A percentile compares a stretch with the other conserved stretches of the same genome.
Evolutionary conservation across 1,284 basidiomycete species (phyloP).

Genomic region (Cutaneotrichosporon cutaneum): DNA sequence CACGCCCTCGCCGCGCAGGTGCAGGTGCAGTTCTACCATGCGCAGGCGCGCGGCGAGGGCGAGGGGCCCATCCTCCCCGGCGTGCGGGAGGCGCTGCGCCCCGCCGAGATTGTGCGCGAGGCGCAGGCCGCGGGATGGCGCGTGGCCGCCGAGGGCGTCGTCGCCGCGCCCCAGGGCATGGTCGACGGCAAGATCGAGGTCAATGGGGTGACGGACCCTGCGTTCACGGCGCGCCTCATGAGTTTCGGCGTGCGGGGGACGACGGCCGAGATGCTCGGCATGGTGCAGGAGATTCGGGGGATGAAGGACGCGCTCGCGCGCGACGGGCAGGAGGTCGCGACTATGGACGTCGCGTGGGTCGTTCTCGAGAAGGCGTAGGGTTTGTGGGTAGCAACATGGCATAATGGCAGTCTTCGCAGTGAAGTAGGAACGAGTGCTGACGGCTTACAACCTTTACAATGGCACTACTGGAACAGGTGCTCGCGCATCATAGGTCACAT

Average conservation of each 20-base stretch:
- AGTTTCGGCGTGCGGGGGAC: neutral
- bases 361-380: conserved; percentile 6
- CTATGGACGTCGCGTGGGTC: conserved; percentile 9
- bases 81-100: conserved; percentile 7
- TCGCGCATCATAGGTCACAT: too few relatives aligned
- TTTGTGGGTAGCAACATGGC: too few relatives aligned
- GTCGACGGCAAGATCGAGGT: conserved; percentile 13
- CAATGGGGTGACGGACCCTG: neutral
- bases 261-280: neutral
- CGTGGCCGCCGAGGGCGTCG: neutral
- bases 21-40: neutral
- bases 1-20: conserved; percentile 8
- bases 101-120: neutral
- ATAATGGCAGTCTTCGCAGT: too few relatives aligned
- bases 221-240: conserved; percentile 1
- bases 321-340: neutral
- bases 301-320: conserved; percentile 1
- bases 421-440: too few relatives aligned
- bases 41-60: conserved; percentile 4
- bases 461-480: too few relatives aligned
- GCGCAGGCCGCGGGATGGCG: neutral
- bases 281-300: conserved; percentile 6
- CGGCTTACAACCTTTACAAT: too few relatives aligned
- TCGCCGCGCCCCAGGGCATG: neutral
- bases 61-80: neutral